phyloP scores from a whole-genome alignment of 1,139 yeast genomes.

The Blastobotrys elegans region DNA sequence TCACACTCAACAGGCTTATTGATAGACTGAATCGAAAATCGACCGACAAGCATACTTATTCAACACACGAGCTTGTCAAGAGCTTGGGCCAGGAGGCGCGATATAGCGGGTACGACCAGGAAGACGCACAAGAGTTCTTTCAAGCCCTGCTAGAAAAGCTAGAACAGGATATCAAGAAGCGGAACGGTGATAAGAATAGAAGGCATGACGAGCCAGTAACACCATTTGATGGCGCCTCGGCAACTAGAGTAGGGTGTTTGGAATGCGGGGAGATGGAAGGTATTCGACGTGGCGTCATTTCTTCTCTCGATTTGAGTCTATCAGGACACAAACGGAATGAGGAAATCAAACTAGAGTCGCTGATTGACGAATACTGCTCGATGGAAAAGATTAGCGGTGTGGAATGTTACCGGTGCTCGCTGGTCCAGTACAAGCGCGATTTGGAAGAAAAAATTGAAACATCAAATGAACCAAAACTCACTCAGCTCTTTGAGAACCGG shows the following conservation, averaged over 20 bases:
- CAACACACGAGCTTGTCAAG: constrained; percentile 58
- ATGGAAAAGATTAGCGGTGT: constrained; percentile 90
- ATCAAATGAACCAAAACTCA: constrained; percentile 17
- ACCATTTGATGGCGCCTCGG: constrained; percentile 85
- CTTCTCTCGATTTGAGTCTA: constrained; percentile 75
- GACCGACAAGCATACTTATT: constrained; percentile 42
- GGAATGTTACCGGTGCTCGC: constrained; percentile 87
- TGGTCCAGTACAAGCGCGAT: constrained; percentile 44
- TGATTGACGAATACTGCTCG: constrained; percentile 66
- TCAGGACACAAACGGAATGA: constrained; percentile 38
- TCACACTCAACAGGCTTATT: constrained; percentile 23
- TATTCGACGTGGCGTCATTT: constrained; percentile 70
- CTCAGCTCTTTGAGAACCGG: constrained; percentile 45
- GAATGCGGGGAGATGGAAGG: constrained; percentile 93
- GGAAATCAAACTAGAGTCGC: constrained; percentile 47
- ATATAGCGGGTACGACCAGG: constrained; percentile 81
- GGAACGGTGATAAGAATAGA: constrained; percentile 12
- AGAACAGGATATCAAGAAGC: constrained; percentile 50
- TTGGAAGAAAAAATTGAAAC: constrained; percentile 34
- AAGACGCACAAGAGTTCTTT: constrained; percentile 92
- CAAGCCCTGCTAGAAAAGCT: constrained; percentile 70
- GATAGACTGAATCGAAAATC: constrained; percentile 36
- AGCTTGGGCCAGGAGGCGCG: constrained; percentile 78
- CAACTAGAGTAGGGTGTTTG: constrained; percentile 83
- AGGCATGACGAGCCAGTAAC: constrained; percentile 51